Evolutionary conservation across 2,329 filamentous ascomycete species (phyloP), one percentile per base, ranked within the genome.

Genomic region (Knufia petricola): DNA sequence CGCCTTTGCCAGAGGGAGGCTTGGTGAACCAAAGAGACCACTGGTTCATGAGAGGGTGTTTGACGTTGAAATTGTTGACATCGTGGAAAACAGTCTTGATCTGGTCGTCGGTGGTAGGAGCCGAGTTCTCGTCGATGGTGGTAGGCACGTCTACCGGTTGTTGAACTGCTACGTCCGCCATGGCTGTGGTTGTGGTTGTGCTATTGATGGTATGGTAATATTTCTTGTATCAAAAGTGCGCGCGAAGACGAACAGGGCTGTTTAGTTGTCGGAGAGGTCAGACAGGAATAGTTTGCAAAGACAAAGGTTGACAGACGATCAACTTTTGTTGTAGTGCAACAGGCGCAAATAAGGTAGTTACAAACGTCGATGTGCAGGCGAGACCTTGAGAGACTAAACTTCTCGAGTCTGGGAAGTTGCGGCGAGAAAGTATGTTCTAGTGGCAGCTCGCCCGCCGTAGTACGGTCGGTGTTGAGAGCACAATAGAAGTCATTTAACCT

Each of bases 1-100:
- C 88, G 57, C 87, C 88, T 87, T 94, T 58, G 17, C 50, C 41
- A 20, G 50, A 43, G 4, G 50, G 52, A 41, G 59, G 64, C 60
- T 52, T 56, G 38, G 51, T 54, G 51, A 59, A 59, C 94, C 94
- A 98, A 49, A 98, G 76, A 51, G 92, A 96, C 92, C 92, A 98
- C 66, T 86, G 85, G 76, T 95, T 85, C 78, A 94, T 89, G 53
- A 98, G 78, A 58, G 89, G 90, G 69, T 98, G 92, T 78, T 96
- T 98, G 69, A 98, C 92, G 62, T 94, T 98, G 79, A 98, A 98
- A 77, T 98, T 95, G 58, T 95, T 85, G 60, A 92, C 85, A 72
- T 96, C 88, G 67, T 98, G 89, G 74, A 98, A 98, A 60, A 98
- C 90, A 40, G 92, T 98, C 61, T 95, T 77, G 45, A 85, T 74